Evolutionary conservation across 148 eudicot species (phyloP).

Genomic region (Suaeda aralocaspica): DNA sequence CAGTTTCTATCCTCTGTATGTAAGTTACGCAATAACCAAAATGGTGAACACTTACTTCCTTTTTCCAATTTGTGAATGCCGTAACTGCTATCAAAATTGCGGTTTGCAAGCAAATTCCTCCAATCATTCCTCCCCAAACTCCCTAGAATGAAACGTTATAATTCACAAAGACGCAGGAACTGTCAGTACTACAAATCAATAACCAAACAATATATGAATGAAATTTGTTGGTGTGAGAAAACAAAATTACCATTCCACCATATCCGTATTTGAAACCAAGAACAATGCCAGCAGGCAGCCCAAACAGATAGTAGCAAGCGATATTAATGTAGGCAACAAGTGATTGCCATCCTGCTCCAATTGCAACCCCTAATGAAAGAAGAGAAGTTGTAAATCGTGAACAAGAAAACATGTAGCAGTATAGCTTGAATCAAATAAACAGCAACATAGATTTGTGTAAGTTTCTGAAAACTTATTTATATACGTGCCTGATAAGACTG

Average conservation of each 20-base stretch:
- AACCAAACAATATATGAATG: background rate
- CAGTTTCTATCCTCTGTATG: too few species aligned
- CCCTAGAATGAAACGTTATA: slow-evolving; percentile 42
- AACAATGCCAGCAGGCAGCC: slow-evolving; percentile 69
- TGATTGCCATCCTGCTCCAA: slow-evolving; percentile 92
- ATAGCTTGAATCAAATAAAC: background rate
- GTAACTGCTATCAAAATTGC: slow-evolving; percentile 44
- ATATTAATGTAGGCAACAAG: slow-evolving; percentile 74
- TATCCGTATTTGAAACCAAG: slow-evolving; percentile 54
- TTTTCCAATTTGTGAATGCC: slow-evolving; percentile 59
- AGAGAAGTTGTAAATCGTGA: background rate
- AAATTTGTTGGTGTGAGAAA: background rate
- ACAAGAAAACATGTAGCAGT: background rate
- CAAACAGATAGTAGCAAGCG: slow-evolving; percentile 67
- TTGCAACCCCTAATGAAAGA: slow-evolving; percentile 55
- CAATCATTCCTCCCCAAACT: slow-evolving; percentile 85
- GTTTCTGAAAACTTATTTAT: background rate
- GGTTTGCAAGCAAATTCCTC: slow-evolving; percentile 71
- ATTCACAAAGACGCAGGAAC: background rate
- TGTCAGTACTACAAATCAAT: background rate
- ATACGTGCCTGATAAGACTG: slow-evolving; percentile 57
- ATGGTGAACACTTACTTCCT: slow-evolving; percentile 45
- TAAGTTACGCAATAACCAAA: too few species aligned
- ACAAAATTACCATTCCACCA: slow-evolving; percentile 49
- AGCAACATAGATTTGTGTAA: background rate